Base-by-base conservation (phyloP, 139 green algal species). In the Chlamydomonas asymmetrica region DNA sequence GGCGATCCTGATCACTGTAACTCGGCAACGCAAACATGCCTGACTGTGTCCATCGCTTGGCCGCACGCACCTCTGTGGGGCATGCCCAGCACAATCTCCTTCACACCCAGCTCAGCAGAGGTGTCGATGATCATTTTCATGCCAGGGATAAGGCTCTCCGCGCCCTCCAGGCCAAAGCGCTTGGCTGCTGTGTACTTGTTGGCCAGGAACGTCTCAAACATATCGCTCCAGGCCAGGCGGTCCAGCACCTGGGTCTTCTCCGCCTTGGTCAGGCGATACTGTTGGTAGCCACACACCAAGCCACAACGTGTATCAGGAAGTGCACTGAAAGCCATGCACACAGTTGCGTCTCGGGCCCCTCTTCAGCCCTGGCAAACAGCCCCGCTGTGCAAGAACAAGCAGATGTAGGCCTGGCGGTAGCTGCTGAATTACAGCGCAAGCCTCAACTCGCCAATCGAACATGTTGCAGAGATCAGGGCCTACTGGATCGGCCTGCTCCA, bases 201-300 rank as follows among this genome's bases (percentile, higher is more conserved):
- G 39, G 93, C 91, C 64, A 98, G 82, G 85, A 98, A 99, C 32
- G 82, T 94, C 89, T 99, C 96, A 72, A 99, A 99, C 81, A 95
- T 91, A 62, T 97, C 92, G 56, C 80, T 91, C 96, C 96, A 98
- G 4, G 91, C 91, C 23, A 99, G 88, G 34, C 94, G 85, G 87
- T 99, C 95, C 71, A 98, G 88, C 18, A 96, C 95, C 63, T 95
- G 89, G 64, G 91, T 59, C 88, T 96, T 95, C 66, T 91, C 78
- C 49, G 93, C 82, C 31, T 76, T 65, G 18, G 84, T 87, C 73
- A 88, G 90, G 32, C 39, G 32, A 31, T 9, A 23, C 59, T 65
- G 56, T 27, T 27, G 32, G 25, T 27, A 63, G 8, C 8, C 56
- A 63, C 22, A 63, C 23, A 63, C 8, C 27, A n/a, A n/a, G n/a